Percentiles rank a stretch among this genome's conserved stretches.
These are phyloP conservation scores for Phanerochaete sordida DNA, from an alignment of 768 basidiomycete species.

Conservation along the genomic window DNA sequence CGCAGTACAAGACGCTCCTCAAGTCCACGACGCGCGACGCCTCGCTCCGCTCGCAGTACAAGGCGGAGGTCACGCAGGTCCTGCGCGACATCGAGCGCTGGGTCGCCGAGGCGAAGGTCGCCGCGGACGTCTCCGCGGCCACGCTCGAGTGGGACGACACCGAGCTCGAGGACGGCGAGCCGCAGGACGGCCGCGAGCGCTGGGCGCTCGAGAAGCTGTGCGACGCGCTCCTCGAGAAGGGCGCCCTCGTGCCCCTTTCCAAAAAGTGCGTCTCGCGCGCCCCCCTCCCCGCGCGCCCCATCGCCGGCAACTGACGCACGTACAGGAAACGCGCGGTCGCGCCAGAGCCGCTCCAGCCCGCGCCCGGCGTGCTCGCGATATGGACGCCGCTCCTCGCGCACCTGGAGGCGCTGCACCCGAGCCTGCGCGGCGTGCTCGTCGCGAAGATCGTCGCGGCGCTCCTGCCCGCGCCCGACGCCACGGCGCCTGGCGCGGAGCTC, in stretches of 20 bases:
- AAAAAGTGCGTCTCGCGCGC: slow-evolving; percentile 79
- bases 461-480: slow-evolving; percentile 10
- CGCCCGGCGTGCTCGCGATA: slow-evolving; percentile 47
- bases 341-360: slow-evolving; percentile 44
- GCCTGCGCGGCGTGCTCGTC: slow-evolving; percentile 49
- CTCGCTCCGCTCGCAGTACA: slow-evolving; percentile 50
- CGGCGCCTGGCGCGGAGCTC: not conserved
- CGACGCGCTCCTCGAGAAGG: slow-evolving; percentile 63
- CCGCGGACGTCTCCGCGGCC: slow-evolving; percentile 47
- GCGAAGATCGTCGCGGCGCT: slow-evolving; percentile 38
- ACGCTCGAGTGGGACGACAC: slow-evolving; percentile 43
- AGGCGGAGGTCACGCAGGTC: slow-evolving; percentile 44
- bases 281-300: no score
- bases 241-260: slow-evolving; percentile 76
- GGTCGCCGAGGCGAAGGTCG: slow-evolving; percentile 70
- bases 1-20: slow-evolving; percentile 66
- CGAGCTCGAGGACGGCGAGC: slow-evolving; percentile 26
- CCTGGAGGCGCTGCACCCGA: slow-evolving; percentile 50
- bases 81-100: slow-evolving; percentile 72
- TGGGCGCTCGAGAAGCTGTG: slow-evolving; percentile 71
- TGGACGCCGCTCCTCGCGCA: slow-evolving; percentile 68
- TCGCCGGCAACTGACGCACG: not conserved
- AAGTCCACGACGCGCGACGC: slow-evolving; percentile 64
- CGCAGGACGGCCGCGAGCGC: slow-evolving; percentile 51
- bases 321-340: slow-evolving; percentile 45